phyloP scores from a whole-genome alignment of 257 asterid genomes.

The Solanum gandarillasii region DNA sequence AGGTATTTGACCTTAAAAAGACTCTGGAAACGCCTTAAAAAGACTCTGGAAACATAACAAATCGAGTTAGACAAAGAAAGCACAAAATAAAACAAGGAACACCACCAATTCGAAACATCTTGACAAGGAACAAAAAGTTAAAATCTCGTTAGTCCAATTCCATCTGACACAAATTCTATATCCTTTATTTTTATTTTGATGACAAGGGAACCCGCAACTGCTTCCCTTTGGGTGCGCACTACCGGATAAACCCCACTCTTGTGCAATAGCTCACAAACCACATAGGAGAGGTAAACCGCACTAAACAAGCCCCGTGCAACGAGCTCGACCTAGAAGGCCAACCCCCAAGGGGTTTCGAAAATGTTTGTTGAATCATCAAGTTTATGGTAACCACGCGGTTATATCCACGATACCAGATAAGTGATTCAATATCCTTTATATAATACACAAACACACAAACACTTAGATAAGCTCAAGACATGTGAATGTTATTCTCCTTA shows the following conservation, averaged over 20 bases:
- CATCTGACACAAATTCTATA: neutral
- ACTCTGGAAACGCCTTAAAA: constrained; percentile 60
- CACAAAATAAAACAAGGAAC: neutral
- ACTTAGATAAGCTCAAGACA: neutral
- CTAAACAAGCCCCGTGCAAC: neutral
- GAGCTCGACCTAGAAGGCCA: neutral
- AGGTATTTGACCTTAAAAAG: constrained; percentile 52
- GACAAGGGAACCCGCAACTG: neutral
- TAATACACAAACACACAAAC: neutral
- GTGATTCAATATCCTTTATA: neutral
- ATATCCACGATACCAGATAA: neutral
- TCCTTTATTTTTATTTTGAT: too few species aligned
- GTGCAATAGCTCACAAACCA: neutral
- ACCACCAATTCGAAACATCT: too few species aligned
- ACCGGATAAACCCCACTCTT: neutral
- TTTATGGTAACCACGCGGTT: neutral
- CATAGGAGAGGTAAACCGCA: neutral
- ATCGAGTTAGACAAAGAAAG: neutral
- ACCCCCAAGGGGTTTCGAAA: neutral
- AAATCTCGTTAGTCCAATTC: neutral
- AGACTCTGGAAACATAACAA: neutral
- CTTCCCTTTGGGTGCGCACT: neutral
- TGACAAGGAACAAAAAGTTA: neutral
- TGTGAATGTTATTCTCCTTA: neutral
- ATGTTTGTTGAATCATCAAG: neutral